Conservation (phyloP, 2,329 filamentous ascomycete species). For the Ophiostoma pallidulum region DNA sequence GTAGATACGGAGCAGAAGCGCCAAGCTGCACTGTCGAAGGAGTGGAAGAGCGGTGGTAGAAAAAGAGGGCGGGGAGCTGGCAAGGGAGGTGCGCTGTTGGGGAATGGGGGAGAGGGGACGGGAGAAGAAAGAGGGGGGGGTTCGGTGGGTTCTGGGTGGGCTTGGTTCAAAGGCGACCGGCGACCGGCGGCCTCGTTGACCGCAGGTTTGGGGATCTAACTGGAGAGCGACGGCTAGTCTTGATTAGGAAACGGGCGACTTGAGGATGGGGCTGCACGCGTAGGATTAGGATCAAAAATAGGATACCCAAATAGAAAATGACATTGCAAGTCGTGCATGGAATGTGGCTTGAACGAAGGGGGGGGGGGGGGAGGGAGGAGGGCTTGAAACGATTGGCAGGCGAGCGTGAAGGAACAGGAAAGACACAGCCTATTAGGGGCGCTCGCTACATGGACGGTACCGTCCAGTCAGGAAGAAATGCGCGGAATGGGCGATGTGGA, state of each 20-base stretch:
- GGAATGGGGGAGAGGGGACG: background rate
- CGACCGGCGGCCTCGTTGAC: constrained; percentile 7
- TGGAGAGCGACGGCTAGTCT: constrained; percentile 3
- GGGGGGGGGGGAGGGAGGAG: too few relatives aligned
- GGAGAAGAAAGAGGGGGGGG: background rate
- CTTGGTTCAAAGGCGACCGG: too few relatives aligned
- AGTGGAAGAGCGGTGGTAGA: background rate
- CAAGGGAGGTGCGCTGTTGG: background rate
- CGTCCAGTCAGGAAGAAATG: too few relatives aligned
- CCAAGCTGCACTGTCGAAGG: background rate
- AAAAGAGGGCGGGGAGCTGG: background rate
- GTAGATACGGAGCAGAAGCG: background rate
- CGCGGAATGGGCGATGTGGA: too few relatives aligned
- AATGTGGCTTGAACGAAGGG: too few relatives aligned
- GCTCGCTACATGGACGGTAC: too few relatives aligned
- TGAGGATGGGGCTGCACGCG: background rate
- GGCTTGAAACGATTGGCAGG: too few relatives aligned
- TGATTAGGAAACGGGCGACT: background rate
- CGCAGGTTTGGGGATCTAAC: constrained; percentile 5
- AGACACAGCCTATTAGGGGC: too few relatives aligned
- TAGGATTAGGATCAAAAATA: background rate
- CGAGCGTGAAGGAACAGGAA: too few relatives aligned
- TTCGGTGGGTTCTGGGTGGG: background rate
- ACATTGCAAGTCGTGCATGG: too few relatives aligned
- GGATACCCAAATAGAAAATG: background rate